phyloP scores from a whole-genome alignment of 306 rosid species.

The Begonia masoniana region DNA sequence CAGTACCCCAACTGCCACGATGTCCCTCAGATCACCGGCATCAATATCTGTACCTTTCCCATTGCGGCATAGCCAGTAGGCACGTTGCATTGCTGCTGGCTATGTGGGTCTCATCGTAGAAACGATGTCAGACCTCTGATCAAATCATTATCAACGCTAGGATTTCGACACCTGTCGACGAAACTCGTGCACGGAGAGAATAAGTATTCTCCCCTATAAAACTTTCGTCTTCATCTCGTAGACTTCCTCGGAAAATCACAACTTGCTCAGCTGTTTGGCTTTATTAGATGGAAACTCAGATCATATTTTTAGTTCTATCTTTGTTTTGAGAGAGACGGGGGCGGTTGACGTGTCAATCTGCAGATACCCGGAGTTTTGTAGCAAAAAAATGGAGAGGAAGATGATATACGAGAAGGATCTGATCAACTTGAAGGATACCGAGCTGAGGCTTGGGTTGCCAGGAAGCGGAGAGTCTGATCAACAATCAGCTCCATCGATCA shows the following conservation, averaged over 20 bases:
- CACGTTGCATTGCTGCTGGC: not conserved
- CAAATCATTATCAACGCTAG: not conserved
- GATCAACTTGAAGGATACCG: conserved; percentile 38
- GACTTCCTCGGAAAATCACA: not conserved
- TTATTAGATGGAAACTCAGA: not conserved
- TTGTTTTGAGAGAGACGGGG: not conserved
- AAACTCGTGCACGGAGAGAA: not conserved
- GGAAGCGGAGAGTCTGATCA: conserved; percentile 23
- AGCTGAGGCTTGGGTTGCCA: conserved; percentile 61
- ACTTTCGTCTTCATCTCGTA: not conserved
- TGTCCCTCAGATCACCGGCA: conserved; percentile 28
- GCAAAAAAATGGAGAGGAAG: conserved; percentile 18
- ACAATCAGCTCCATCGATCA: conserved; percentile 14
- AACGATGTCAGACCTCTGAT: conserved; percentile 3
- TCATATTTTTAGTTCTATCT: not conserved
- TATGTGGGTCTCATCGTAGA: not conserved
- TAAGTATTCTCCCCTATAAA: not conserved
- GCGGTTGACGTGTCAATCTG: too few species aligned
- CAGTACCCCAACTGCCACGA: conserved; percentile 9
- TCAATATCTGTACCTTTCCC: conserved; percentile 19
- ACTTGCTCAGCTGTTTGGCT: not conserved
- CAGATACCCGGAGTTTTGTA: not conserved
- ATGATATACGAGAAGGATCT: conserved; percentile 15
- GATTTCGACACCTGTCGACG: not conserved
- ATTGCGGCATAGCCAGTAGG: not conserved